Base-by-base conservation (phyloP, 2,329 filamentous ascomycete species). In the Microascus cirrosus region DNA sequence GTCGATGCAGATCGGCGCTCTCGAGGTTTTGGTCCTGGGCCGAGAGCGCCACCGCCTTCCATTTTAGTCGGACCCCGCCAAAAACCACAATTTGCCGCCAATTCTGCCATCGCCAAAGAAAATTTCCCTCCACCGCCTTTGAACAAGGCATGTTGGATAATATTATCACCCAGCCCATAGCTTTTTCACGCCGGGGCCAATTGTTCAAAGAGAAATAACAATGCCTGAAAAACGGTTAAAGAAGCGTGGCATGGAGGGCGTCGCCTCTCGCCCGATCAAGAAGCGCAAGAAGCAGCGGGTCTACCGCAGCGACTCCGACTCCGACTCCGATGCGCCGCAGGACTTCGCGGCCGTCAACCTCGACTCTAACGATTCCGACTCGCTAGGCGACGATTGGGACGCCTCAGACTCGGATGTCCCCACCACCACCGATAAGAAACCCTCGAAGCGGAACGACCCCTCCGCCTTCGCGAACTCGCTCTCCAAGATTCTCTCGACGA, bases 381-480 rank as follows among this genome's bases (percentile, higher is more conserved):
- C 59, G 22, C 60, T 58, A 2, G 58, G 45, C 22, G 58, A 64
- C n/a, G 71, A 70, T 1, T 72, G 74, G 6, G 70, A 73, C 13
- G 71, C 70, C 2, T 56, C 42, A 22, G 57, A 65, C 63, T 65
- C 20, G 64, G 68, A 42, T 65, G 28, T 4, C 28, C 28, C 28
- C 28, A 65, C 61, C 28, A 67, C 71, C 45, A 74, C 75, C 13
- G 67, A 32, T 11, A 72, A 73, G 62, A 67, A 67, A 42, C 87
- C 84, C 66, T 84, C 85, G 15, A 97, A 97, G 74, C 87, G 92
- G 68, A 95, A 96, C 73, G 93, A 99, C 71, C 92, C 94, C 2
- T 77, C 81, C 62, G 91, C 90, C 56, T 97, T 99, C 71, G 90
- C 93, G 25, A 95, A 87, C 1, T 96, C 91, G 55, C 90, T 99